These are phyloP conservation scores for Eutypella sp. DNA, from an alignment of 2,329 filamentous ascomycete genomes.

Conservation along the genomic window DNA sequence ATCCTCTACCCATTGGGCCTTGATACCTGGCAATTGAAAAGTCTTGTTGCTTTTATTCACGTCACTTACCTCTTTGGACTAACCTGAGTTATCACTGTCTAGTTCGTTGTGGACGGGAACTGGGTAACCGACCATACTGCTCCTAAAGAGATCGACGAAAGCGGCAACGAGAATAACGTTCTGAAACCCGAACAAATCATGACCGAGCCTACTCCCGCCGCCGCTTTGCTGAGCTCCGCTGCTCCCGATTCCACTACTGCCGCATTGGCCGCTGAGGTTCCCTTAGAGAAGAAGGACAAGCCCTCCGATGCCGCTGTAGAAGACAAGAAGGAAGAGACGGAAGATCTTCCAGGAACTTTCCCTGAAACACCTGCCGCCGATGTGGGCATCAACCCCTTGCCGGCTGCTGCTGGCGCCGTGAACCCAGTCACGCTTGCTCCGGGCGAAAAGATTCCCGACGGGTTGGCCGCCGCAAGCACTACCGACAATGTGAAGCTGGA, in stretches of 20 bases:
- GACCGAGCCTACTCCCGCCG: conserved; percentile 39
- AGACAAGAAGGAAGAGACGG: conserved; percentile 17
- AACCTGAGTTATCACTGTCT: conserved; percentile 21
- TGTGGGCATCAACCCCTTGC: conserved; percentile 53
- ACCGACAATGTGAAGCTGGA: conserved; percentile 73
- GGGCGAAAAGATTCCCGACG: conserved; percentile 75
- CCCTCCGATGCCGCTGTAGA: not conserved
- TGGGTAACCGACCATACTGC: conserved; percentile 82
- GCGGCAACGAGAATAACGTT: conserved; percentile 90
- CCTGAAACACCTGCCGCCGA: conserved; percentile 63
- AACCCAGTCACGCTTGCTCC: conserved; percentile 78
- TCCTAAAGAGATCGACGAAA: conserved; percentile 75
- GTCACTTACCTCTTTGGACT: conserved; percentile 14
- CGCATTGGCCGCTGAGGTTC: conserved; percentile 59
- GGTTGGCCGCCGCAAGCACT: conserved; percentile 61
- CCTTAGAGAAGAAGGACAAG: conserved; percentile 46
- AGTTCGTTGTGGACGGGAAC: conserved; percentile 93
- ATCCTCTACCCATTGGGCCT: too few species aligned
- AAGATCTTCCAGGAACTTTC: conserved; percentile 60
- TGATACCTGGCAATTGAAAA: too few species aligned
- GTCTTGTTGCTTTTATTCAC: too few species aligned
- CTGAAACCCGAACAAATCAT: conserved; percentile 68
- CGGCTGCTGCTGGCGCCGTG: conserved; percentile 57
- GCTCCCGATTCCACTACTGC: conserved; percentile 68
- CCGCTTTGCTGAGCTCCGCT: conserved; percentile 59